Base-by-base conservation (phyloP, 805 yeast genomes). In the Candida oleophila region DNA sequence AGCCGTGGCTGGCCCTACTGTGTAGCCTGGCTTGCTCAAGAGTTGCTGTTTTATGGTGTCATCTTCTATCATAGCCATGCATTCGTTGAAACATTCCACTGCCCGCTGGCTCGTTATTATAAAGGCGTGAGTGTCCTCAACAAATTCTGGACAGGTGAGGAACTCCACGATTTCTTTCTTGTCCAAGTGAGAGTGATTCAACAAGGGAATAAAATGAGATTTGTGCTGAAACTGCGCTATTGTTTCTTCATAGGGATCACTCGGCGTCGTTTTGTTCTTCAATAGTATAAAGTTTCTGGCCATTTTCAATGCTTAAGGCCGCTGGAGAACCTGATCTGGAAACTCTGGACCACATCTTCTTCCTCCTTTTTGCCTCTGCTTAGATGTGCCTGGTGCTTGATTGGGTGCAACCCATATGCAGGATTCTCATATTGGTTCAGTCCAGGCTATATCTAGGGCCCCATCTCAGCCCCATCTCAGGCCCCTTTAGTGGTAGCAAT, bases 61-160 rank as follows among this genome's bases (percentile, higher is more conserved):
- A 25, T 50, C 55, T 11, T 43, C 39, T n/a, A 71, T 54, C 9
- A 48, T 47, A 0, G 53, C 49, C 4, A 84, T 65, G 12, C 78
- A 61, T 34, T 70, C 68, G 49, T 78, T 78, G 11, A 89, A 64
- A 3, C 89, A 83, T 55, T 91, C 97, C 0, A 91, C 96, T 1
- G 97, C 96, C 53, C 98, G 65, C 61, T 92, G 97, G 1, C 96
- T 87, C 0, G 98, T 91, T 3, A 92, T 82, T 8, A 92, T 85
- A 33, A 89, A 64, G 0, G 83, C 78, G 36, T 76, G 73, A 22
- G 73, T 68, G 0, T 55, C 41, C 8, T 16, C 21, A 0, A 77
- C 49, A 49, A 79, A 81, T 8, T 66, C 69, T 0, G 58, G 56
- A 3, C 81, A 71, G 2, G 57, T 56, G 9, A 89, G 65, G 43